A percentile compares a stretch with the other conserved stretches of the same genome.
These are phyloP conservation scores for Oemleria cerasiformis DNA, from an alignment of 306 rosid species.

Conservation along the genomic window DNA sequence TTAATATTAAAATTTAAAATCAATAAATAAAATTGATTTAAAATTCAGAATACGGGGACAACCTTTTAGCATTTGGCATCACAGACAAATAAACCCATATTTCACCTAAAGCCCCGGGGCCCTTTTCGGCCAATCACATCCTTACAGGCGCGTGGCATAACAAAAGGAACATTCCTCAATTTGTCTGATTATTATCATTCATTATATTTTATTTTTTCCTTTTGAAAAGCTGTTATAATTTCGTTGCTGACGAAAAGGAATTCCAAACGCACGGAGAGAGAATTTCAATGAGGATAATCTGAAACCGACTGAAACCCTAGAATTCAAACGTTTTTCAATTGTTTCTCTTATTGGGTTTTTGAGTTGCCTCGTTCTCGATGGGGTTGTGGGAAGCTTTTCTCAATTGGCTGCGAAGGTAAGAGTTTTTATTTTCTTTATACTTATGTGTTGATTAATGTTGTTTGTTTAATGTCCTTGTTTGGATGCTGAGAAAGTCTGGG, in stretches of 20 bases:
- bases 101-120: too few relatives aligned
- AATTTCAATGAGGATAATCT: slow-evolving; percentile 5
- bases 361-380: slow-evolving; percentile 26
- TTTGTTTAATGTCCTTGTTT: slow-evolving; percentile 11
- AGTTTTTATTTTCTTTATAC: not conserved
- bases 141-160: slow-evolving; percentile 21
- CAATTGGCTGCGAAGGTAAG: slow-evolving; percentile 64
- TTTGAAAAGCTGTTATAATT: not conserved
- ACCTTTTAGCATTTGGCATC: too few relatives aligned
- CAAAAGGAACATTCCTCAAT: slow-evolving; percentile 16
- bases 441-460: not conserved
- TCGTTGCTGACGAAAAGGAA: not conserved
- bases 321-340: not conserved
- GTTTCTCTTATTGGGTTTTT: not conserved
- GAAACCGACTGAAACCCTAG: slow-evolving; percentile 15
- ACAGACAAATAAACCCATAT: too few relatives aligned
- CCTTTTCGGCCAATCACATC: too few relatives aligned
- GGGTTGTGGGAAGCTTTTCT: slow-evolving; percentile 64
- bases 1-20: too few relatives aligned
- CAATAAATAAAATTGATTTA: too few relatives aligned
- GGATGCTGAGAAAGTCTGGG: slow-evolving; percentile 11
- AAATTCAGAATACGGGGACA: too few relatives aligned
- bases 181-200: not conserved
- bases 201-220: not conserved
- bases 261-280: not conserved